A percentile compares a stretch with the other conserved stretches of the same genome.
These are phyloP conservation scores for Lecanosticta acicola DNA, from an alignment of 2,329 filamentous ascomycete species.

Conservation along the genomic window DNA sequence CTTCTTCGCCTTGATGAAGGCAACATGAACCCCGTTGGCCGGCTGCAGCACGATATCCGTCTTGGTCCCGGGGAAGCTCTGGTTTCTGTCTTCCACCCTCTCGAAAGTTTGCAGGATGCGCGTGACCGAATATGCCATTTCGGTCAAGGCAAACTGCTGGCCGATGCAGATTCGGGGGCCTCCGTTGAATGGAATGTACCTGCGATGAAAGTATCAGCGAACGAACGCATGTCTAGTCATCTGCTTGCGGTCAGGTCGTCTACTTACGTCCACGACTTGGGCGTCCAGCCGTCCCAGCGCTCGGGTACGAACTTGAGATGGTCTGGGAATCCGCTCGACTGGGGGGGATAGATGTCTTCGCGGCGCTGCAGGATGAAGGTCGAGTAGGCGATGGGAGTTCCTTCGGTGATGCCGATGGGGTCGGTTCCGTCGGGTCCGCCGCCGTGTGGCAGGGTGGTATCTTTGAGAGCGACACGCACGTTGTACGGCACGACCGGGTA, in stretches of 20 bases:
- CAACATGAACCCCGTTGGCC: constrained; percentile 36
- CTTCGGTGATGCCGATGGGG: constrained; percentile 40
- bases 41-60: constrained; percentile 46
- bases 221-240: constrained; percentile 16
- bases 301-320: constrained; percentile 43
- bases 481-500: constrained; percentile 49
- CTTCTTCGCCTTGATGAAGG: constrained; percentile 27
- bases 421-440: constrained; percentile 42
- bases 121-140: constrained; percentile 46
- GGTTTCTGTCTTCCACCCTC: constrained; percentile 35
- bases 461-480: constrained; percentile 42
- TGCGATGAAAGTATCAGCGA: constrained; percentile 17
- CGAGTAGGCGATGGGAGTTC: constrained; percentile 44
- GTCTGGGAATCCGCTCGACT: constrained; percentile 35
- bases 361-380: constrained; percentile 47
- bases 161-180: constrained; percentile 41
- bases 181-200: constrained; percentile 36
- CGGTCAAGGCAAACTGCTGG: constrained; percentile 47
- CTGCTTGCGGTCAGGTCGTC: constrained; percentile 13
- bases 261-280: constrained; percentile 45
- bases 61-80: constrained; percentile 37
- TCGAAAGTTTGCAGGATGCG: constrained; percentile 43
- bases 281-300: constrained; percentile 47
- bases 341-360: constrained; percentile 44
- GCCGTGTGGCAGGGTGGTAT: constrained; percentile 46